Conservation (phyloP, 164 flowering plant genomes). For the Kingdonia uniflora region DNA sequence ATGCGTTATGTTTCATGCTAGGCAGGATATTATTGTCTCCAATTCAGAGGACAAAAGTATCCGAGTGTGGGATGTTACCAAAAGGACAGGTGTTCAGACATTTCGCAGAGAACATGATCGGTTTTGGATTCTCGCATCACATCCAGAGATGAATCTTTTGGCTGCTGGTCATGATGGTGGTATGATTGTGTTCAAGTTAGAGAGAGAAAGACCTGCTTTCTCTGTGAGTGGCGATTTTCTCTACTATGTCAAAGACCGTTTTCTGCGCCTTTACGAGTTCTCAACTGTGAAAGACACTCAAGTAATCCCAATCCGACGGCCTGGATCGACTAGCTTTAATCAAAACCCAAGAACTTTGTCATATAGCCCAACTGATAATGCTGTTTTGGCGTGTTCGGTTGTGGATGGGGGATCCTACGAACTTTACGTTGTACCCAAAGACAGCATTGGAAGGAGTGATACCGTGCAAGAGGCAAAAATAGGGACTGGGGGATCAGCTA, state of each 20-base stretch:
- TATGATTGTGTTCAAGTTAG: conserved; percentile 46
- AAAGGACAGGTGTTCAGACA: conserved; percentile 34
- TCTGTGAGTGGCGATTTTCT: conserved; percentile 33
- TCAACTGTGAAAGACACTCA: conserved; percentile 39
- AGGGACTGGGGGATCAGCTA: conserved; percentile 39
- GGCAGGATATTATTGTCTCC: conserved; percentile 43
- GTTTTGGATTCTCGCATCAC: conserved; percentile 44
- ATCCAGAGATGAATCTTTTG: conserved; percentile 45
- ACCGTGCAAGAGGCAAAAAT: conserved; percentile 32
- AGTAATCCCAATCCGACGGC: conserved; percentile 35
- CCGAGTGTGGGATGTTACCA: conserved; percentile 47
- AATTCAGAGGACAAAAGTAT: conserved; percentile 52
- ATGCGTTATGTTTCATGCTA: conserved; percentile 40
- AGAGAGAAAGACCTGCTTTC: conserved; percentile 51
- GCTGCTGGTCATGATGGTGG: conserved; percentile 56
- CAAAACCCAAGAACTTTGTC: conserved; percentile 38
- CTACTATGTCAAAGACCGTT: conserved; percentile 36
- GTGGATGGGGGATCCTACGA: conserved; percentile 45
- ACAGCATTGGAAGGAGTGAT: conserved; percentile 30
- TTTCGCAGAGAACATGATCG: conserved; percentile 40
- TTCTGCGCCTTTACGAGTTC: conserved; percentile 32
- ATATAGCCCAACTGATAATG: conserved; percentile 44
- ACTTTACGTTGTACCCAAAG: conserved; percentile 33
- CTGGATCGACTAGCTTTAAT: conserved; percentile 35
- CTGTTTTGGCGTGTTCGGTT: conserved; percentile 35